Evolutionary conservation across 2,329 filamentous ascomycete species (phyloP).

Genomic region (Colletotrichum sp.): DNA sequence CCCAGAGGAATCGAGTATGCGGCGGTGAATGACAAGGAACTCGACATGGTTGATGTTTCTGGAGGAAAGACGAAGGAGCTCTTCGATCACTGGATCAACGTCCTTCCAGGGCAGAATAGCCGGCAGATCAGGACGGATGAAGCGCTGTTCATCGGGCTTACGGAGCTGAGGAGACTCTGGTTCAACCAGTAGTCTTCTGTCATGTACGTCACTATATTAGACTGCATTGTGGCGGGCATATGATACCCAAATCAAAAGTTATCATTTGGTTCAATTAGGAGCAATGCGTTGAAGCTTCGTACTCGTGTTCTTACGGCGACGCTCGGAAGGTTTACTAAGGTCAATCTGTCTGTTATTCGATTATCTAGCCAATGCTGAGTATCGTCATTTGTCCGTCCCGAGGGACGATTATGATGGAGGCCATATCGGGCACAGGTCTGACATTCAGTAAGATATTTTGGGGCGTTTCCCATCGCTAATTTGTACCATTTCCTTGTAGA

Average conservation of each 20-base stretch:
- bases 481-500: too few species aligned
- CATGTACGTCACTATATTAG: not conserved
- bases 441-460: too few species aligned
- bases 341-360: too few species aligned
- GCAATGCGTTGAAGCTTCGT: too few species aligned
- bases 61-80: conserved; percentile 68
- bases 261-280: not conserved
- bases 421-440: too few species aligned
- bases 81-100: conserved; percentile 86
- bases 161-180: conserved; percentile 68
- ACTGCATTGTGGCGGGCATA: not conserved
- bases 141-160: conserved; percentile 78
- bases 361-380: too few species aligned
- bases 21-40: conserved; percentile 62
- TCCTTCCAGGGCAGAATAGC: conserved; percentile 81
- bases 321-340: too few species aligned
- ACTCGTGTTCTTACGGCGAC: fast-evolving
- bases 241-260: conserved; percentile 21
- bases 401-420: too few species aligned
- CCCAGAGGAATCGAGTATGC: conserved; percentile 81
- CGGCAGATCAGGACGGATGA: conserved; percentile 85
- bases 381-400: too few species aligned
- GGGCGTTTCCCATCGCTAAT: too few species aligned
- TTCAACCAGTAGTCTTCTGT: conserved; percentile 28
- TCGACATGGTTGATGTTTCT: conserved; percentile 64